Evolutionary conservation across 345 rosid genomes (phyloP), one percentile per base, ranked within the genome.

Genomic region (Leavenworthia alabamica): DNA sequence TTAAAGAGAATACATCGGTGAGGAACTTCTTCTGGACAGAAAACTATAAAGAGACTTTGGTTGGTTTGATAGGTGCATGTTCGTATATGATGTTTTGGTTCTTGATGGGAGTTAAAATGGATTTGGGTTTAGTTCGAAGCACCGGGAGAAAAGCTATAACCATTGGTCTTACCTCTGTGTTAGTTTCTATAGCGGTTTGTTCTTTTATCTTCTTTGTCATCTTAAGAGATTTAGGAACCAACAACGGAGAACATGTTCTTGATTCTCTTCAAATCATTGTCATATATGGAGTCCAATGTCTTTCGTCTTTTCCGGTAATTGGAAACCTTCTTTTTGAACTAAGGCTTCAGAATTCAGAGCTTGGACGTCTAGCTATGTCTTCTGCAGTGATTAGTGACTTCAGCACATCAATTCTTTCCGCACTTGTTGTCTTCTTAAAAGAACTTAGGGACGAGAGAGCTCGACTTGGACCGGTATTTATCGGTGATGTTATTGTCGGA

Each of bases 21-120:
- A 72, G 66, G 5, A 16, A 37, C 0, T 66, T 73, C 54, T 31
- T 59, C 28, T 62, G 68, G 15, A 53, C 56, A 0, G 50, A 43
- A 28, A 72, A 60, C 2, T 66, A 73, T 16, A 66, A 64, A 49
- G 67, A 66, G 39, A 60, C 49, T n/a, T 8, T 73, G 10, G 8
- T 80, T 26, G 80, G 78, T n/a, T 39, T 81, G 1, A 4, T 74
- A 10, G 81, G 72, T 27, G 23, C 75, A 3, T 62, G 82, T 28
- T 81, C 79, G 2, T 81, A 58, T 50, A 62, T 59, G 44, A 41
- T 81, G 65, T 81, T 77, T 57, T 56, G 81, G 60, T 83, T 83
- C 73, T 66, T 83, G 46, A 64, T 69, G 72, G 85, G 75, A 51
- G 82, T 83, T 56, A 81, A 81, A 78, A 77, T 73, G 78, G 83